These are phyloP conservation scores for Talaromyces islandicus DNA, from an alignment of 2,329 filamentous ascomycete genomes.

Conservation along the genomic window DNA sequence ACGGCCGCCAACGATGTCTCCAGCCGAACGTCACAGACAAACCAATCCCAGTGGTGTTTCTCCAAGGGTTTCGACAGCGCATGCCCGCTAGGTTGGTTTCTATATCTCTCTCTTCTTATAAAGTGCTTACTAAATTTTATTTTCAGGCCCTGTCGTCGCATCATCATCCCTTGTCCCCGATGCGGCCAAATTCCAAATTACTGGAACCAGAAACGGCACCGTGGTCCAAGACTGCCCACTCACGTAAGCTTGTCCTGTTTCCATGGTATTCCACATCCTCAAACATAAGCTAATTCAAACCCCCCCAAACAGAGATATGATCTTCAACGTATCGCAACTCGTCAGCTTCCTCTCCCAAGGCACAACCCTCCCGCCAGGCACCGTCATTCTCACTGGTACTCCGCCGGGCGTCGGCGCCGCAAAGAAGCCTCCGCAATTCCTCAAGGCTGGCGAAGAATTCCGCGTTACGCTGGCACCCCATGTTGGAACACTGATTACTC, in stretches of 20 bases:
- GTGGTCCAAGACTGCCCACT: conserved; percentile 45
- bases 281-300: conserved; percentile 7
- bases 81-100: conserved; percentile 44
- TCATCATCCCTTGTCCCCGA: conserved; percentile 30
- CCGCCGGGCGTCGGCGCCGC: conserved; percentile 37
- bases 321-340: conserved; percentile 46
- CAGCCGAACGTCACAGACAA: conserved; percentile 51
- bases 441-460: conserved; percentile 44
- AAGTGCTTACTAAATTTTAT: not conserved
- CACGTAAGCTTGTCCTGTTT: conserved; percentile 26
- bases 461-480: conserved; percentile 44
- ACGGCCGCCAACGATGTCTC: conserved; percentile 60
- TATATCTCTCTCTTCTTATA: not conserved
- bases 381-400: conserved; percentile 40
- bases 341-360: conserved; percentile 37
- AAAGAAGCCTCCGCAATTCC: conserved; percentile 36
- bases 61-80: conserved; percentile 56
- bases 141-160: conserved; percentile 45
- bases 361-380: conserved; percentile 37
- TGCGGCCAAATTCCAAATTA: conserved; percentile 26
- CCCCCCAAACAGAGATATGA: conserved; percentile 43
- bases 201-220: conserved; percentile 43
- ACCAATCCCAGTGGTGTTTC: conserved; percentile 52
- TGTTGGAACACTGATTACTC: conserved; percentile 45
- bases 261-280: too few species aligned